Evolutionary conservation across 177 flowering plant genomes (phyloP).

Genomic region (Vitis hybrid): DNA sequence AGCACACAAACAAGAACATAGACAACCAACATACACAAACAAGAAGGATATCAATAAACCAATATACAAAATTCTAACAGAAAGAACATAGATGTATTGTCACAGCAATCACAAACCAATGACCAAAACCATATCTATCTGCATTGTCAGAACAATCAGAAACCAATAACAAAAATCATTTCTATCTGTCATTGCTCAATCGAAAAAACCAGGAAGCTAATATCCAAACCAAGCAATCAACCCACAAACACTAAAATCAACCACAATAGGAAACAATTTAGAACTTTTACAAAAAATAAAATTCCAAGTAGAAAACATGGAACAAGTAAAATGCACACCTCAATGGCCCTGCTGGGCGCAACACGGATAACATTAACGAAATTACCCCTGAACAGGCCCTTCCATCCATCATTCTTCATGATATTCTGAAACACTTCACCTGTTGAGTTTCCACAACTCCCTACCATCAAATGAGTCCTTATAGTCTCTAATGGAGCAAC

Average conservation of each 20-base stretch:
- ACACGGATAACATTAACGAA: constrained; percentile 94
- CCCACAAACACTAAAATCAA: background rate
- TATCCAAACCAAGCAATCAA: background rate
- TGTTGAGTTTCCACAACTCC: constrained; percentile 75
- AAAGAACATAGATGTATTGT: too few relatives aligned
- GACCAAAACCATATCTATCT: too few relatives aligned
- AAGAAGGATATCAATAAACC: too few relatives aligned
- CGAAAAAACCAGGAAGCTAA: background rate
- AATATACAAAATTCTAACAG: too few relatives aligned
- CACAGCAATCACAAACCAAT: too few relatives aligned
- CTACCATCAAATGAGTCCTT: constrained; percentile 97
- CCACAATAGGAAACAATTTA: background rate
- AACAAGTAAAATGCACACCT: constrained; percentile 42
- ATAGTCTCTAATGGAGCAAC: constrained; percentile 98
- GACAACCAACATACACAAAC: too few relatives aligned
- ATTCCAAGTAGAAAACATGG: too few relatives aligned
- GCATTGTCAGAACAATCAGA: background rate
- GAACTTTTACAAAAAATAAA: too few relatives aligned
- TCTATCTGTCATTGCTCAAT: background rate
- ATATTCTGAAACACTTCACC: constrained; percentile 72
- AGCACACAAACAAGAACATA: too few relatives aligned
- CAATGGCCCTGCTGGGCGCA: constrained; percentile 97
- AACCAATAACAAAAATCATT: background rate
- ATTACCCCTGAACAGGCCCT: constrained; percentile 90
- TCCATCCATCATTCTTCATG: constrained; percentile 92